Conservation (phyloP, 2,329 filamentous ascomycete species). For the Neonectria sp. region DNA sequence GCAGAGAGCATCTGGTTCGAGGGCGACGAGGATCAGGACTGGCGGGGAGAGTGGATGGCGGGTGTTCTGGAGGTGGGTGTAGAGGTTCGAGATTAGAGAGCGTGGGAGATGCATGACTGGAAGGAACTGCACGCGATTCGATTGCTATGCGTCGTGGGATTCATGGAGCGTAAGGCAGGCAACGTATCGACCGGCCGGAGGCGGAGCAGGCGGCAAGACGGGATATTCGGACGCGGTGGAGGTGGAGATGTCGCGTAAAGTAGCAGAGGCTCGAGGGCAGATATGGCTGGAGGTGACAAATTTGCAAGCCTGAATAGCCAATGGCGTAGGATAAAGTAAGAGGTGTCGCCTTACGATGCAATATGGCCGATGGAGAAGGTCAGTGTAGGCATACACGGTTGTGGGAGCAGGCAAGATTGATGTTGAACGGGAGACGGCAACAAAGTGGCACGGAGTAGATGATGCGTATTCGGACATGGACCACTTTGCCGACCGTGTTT, state of each 20-base stretch:
- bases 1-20: conserved; percentile 96
- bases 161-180: conserved; percentile 44
- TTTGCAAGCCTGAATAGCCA: conserved; percentile 4
- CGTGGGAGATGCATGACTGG: conserved; percentile 92
- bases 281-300: neutral
- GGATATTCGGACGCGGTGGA: conserved; percentile 34
- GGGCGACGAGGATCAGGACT: conserved; percentile 90
- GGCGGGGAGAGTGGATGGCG: conserved; percentile 93
- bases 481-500: conserved; percentile 48
- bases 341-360: conserved; percentile 22
- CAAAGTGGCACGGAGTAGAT: conserved; percentile 14
- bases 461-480: conserved; percentile 27
- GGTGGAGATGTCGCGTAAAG: conserved; percentile 40
- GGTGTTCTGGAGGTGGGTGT: conserved; percentile 87
- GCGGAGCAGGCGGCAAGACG: conserved; percentile 20
- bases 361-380: conserved; percentile 22
- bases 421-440: conserved; percentile 18
- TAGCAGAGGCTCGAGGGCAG: conserved; percentile 10
- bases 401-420: neutral
- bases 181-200: conserved; percentile 20
- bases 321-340: conserved; percentile 9
- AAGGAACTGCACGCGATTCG: conserved; percentile 28
- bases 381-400: conserved; percentile 13
- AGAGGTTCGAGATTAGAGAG: conserved; percentile 89
- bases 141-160: conserved; percentile 39